Evolutionary conservation across 2,329 filamentous ascomycete genomes (phyloP).

Genomic region (Didymosphaeria variabile): DNA sequence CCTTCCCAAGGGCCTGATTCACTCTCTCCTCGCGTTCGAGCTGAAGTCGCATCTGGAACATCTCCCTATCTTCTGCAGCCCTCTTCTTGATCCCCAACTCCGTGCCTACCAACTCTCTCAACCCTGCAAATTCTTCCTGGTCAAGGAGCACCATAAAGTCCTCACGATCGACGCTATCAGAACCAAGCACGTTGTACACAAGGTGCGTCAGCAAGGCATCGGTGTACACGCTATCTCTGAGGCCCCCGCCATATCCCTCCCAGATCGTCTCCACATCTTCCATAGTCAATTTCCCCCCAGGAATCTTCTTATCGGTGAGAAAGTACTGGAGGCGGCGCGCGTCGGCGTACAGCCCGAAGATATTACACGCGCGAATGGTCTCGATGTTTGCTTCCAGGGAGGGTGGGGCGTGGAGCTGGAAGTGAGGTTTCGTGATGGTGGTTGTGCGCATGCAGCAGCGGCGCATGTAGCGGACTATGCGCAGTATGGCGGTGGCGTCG

Average conservation of each 20-base stretch:
- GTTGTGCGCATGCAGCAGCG: slow-evolving; percentile 9
- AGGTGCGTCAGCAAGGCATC: slow-evolving; percentile 6
- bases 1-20: background rate
- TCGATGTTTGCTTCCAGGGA: slow-evolving; percentile 7
- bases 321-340: slow-evolving; percentile 5
- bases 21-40: background rate
- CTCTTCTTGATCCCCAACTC: slow-evolving; percentile 8
- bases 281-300: background rate
- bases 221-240: slow-evolving; percentile 3
- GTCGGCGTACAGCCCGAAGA: slow-evolving; percentile 2
- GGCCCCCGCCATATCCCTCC: slow-evolving; percentile 5
- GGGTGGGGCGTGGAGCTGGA: slow-evolving; percentile 2
- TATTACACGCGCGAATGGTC: slow-evolving; percentile 7
- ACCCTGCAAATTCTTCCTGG: slow-evolving; percentile 3
- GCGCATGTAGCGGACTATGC: slow-evolving; percentile 6
- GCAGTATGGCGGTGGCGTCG: background rate
- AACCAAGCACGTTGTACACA: slow-evolving; percentile 4
- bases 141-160: background rate
- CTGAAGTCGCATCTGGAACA: background rate
- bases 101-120: background rate
- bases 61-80: background rate
- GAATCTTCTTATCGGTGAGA: slow-evolving; percentile 4
- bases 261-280: slow-evolving; percentile 8
- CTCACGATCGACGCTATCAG: background rate
- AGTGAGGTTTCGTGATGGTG: slow-evolving; percentile 6